A percentile compares a stretch with the other conserved stretches of the same genome.
Conservation (phyloP, 73 alveolate genomes). For the Blepharisma stoltei region DNA sequence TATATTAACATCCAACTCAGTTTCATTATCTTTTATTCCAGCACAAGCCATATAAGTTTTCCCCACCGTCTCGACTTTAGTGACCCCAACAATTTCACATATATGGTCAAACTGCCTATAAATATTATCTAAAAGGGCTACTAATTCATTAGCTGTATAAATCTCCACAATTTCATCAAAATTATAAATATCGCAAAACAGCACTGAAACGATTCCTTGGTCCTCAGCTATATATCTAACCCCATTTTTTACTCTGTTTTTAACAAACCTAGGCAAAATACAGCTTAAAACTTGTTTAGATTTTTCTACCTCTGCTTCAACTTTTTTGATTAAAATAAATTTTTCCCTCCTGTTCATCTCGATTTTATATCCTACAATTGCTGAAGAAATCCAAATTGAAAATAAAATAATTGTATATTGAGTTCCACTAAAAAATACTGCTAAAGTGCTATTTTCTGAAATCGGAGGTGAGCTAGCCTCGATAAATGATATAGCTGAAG, state of each 20-base stretch:
- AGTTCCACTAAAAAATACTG: too few species aligned
- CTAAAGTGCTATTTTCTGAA: too few species aligned
- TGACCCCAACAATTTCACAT: constrained; percentile 44
- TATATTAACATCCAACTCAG: constrained; percentile 28
- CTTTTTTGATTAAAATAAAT: neutral
- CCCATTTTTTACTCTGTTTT: constrained; percentile 70
- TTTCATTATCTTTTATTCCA: constrained; percentile 72
- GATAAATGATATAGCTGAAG: too few species aligned
- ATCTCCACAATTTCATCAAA: constrained; percentile 65
- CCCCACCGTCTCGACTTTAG: constrained; percentile 86
- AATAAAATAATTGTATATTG: neutral
- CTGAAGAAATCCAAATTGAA: neutral
- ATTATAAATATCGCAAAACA: constrained; percentile 71
- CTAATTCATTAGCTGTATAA: constrained; percentile 53
- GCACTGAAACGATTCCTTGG: constrained; percentile 63
- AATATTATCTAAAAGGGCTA: constrained; percentile 58
- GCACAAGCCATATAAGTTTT: constrained; percentile 84
- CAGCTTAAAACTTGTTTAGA: constrained; percentile 55
- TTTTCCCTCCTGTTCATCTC: neutral
- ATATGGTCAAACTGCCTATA: constrained; percentile 70
- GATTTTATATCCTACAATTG: neutral
- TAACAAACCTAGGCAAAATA: constrained; percentile 71
- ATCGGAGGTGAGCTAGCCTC: too few species aligned
- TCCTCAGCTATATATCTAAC: constrained; percentile 66
- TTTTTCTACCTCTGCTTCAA: constrained; percentile 29